Evolutionary conservation across 306 rosid species (phyloP).

Genomic region (Gastrolobium bilobum): DNA sequence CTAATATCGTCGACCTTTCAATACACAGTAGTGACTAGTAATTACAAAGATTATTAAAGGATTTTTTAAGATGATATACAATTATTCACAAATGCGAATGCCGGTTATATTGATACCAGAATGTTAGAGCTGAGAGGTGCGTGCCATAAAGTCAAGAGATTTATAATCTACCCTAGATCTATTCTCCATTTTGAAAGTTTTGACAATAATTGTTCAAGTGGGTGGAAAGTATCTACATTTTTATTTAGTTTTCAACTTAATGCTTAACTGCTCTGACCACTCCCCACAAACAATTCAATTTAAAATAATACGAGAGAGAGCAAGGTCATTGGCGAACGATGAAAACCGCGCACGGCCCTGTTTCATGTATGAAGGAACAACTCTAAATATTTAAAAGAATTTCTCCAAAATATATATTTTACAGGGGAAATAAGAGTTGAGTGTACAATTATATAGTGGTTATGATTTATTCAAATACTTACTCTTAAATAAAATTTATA

Average conservation of each 20-base stretch:
- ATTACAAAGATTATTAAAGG: slow-evolving; percentile 23
- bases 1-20: slow-evolving; percentile 32
- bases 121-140: background rate
- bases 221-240: slow-evolving; percentile 29
- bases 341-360: background rate
- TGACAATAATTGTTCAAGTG: slow-evolving; percentile 21
- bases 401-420: background rate
- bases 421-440: background rate
- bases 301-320: background rate
- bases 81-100: slow-evolving; percentile 21
- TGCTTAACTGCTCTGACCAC: slow-evolving; percentile 36
- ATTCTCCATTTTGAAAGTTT: background rate
- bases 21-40: background rate
- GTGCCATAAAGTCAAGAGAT: slow-evolving; percentile 39
- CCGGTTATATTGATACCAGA: slow-evolving; percentile 12
- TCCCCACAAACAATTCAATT: background rate
- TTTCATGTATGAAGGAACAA: background rate
- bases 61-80: slow-evolving; percentile 23
- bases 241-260: slow-evolving; percentile 18
- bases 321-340: background rate
- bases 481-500: background rate
- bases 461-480: background rate
- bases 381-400: background rate
- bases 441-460: background rate
- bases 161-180: background rate